Conservation (phyloP, 345 rosid species). For the Acer yangbiense region DNA sequence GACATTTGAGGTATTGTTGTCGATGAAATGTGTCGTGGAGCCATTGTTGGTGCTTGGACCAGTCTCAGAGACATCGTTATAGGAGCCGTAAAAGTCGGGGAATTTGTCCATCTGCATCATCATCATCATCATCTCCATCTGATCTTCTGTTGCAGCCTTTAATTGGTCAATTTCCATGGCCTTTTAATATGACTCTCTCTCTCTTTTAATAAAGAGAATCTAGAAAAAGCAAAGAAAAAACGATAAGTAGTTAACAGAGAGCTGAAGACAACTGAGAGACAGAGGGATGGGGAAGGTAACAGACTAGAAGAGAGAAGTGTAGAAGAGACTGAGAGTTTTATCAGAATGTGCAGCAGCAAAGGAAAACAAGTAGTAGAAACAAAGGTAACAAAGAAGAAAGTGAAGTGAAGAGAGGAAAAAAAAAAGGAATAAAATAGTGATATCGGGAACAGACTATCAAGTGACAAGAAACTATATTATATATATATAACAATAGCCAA, state of each 20-base stretch:
- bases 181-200: background rate
- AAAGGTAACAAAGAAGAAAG: constrained; percentile 20
- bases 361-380: constrained; percentile 5
- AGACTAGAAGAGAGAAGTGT: constrained; percentile 32
- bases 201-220: background rate
- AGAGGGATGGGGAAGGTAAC: constrained; percentile 47
- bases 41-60: constrained; percentile 22
- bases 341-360: constrained; percentile 45
- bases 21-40: constrained; percentile 25
- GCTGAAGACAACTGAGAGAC: constrained; percentile 22
- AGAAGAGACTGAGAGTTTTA: constrained; percentile 33
- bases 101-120: constrained; percentile 44
- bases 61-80: constrained; percentile 20
- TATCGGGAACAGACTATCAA: constrained; percentile 43
- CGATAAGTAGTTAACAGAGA: constrained; percentile 10
- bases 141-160: constrained; percentile 35
- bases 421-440: constrained; percentile 16
- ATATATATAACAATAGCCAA: constrained; percentile 21
- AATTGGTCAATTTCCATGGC: constrained; percentile 48
- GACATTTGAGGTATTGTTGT: constrained; percentile 18
- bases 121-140: constrained; percentile 46
- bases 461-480: constrained; percentile 12
- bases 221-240: background rate
- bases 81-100: constrained; percentile 31
- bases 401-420: background rate